Percentiles rank a stretch among this genome's conserved stretches.
Evolutionary conservation across 1,139 yeast genomes (phyloP).

Genomic region (Kodamaea suecica): DNA sequence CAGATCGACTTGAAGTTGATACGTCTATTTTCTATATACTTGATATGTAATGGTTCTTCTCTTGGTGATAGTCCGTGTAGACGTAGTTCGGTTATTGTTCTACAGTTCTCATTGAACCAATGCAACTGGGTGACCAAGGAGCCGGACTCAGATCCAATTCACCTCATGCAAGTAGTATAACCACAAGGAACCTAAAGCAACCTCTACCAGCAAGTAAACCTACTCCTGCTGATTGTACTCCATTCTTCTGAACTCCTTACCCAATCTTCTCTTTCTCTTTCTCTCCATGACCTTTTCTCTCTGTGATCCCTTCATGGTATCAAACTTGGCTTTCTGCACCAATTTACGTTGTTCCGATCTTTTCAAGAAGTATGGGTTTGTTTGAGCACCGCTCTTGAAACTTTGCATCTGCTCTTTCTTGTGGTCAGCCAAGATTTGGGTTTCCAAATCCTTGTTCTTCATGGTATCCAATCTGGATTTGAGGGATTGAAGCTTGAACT

Average conservation of each 20-base stretch:
- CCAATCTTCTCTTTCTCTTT: slow-evolving; percentile 88
- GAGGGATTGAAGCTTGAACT: slow-evolving; percentile 54
- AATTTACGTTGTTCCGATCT: slow-evolving; percentile 79
- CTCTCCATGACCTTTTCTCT: slow-evolving; percentile 88
- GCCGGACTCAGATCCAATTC: too few relatives aligned
- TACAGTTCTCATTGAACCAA: too few relatives aligned
- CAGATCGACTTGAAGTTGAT: too few relatives aligned
- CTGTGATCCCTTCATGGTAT: slow-evolving; percentile 76
- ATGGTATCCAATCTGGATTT: slow-evolving; percentile 76
- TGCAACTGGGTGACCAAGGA: too few relatives aligned
- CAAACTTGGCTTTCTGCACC: slow-evolving; percentile 85
- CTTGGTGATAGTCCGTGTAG: not conserved
- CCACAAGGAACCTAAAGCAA: too few relatives aligned
- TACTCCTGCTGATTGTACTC: slow-evolving; percentile 40
- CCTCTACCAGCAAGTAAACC: too few relatives aligned
- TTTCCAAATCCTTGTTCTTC: slow-evolving; percentile 72
- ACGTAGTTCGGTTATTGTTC: too few relatives aligned
- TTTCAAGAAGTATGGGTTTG: slow-evolving; percentile 62
- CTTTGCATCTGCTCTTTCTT: slow-evolving; percentile 47
- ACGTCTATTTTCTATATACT: too few relatives aligned
- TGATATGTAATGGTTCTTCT: too few relatives aligned
- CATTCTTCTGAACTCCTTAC: slow-evolving; percentile 83
- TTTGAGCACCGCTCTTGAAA: slow-evolving; percentile 48
- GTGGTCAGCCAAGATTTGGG: slow-evolving; percentile 54
- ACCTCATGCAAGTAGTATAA: too few relatives aligned